Evolutionary conservation across 768 basidiomycete genomes (phyloP).

Genomic region (Trametes elegans): DNA sequence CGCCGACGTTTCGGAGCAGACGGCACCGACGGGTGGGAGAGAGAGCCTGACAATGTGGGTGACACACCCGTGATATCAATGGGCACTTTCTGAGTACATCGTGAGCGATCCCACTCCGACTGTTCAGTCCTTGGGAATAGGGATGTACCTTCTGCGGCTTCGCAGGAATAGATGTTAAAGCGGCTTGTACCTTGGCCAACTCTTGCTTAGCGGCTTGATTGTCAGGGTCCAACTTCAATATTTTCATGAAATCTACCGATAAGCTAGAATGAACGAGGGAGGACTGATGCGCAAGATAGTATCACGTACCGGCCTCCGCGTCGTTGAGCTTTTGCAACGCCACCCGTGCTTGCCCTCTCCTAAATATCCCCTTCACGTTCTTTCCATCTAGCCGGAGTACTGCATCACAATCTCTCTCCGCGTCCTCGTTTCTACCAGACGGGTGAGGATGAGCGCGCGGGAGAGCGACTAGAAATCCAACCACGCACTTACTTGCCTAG

Average conservation of each 20-base stretch:
- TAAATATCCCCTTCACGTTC: constrained; percentile 80
- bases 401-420: constrained; percentile 74
- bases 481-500: constrained; percentile 83
- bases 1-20: constrained; percentile 46
- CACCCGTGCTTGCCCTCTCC: constrained; percentile 71
- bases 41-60: constrained; percentile 6
- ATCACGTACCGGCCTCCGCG: constrained; percentile 58
- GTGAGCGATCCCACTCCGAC: not conserved
- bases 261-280: not conserved
- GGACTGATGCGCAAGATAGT: not conserved
- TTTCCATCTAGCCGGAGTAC: constrained; percentile 52
- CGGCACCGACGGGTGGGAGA: not conserved
- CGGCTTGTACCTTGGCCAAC: constrained; percentile 46
- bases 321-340: constrained; percentile 52
- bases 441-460: not conserved
- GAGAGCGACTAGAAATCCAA: not conserved
- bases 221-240: constrained; percentile 58
- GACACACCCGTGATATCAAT: constrained; percentile 17
- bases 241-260: constrained; percentile 38
- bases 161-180: constrained; percentile 34
- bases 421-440: constrained; percentile 64
- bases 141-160: constrained; percentile 31
- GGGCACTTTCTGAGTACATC: constrained; percentile 15
- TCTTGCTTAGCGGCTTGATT: constrained; percentile 67
- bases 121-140: too few species aligned